These are phyloP conservation scores for Lactarius sanguifluus DNA, from an alignment of 768 basidiomycete genomes.

Conservation along the genomic window DNA sequence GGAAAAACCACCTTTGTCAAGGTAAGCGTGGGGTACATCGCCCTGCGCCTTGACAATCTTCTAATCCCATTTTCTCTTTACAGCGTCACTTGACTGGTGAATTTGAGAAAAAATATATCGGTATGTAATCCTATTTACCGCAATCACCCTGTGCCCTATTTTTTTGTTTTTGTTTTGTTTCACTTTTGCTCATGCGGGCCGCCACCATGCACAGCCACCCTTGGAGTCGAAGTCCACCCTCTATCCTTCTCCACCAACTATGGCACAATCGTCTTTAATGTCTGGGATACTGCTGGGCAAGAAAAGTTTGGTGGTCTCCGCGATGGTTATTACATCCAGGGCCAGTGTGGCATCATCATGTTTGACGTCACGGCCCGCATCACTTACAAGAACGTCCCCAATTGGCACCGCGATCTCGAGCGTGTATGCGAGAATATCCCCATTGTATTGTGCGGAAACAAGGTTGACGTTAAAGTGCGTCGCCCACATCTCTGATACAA, in stretches of 20 bases:
- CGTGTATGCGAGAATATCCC: constrained; percentile 99
- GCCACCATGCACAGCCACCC: constrained; percentile 66
- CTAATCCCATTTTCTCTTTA: constrained; percentile 48
- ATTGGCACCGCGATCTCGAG: constrained; percentile 99
- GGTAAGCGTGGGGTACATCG: constrained; percentile 46
- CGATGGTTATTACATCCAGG: constrained; percentile 95
- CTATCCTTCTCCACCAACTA: constrained; percentile 96
- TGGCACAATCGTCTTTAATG: constrained; percentile 98
- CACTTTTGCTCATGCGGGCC: constrained; percentile 25
- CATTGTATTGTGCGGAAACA: constrained; percentile 99
- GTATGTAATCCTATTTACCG: constrained; percentile 45
- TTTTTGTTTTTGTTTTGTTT: neutral
- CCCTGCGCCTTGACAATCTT: constrained; percentile 46
- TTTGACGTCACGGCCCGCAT: constrained; percentile 99
- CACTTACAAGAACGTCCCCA: constrained; percentile 99
- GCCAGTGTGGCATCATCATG: constrained; percentile 99
- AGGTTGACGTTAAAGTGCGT: constrained; percentile 97
- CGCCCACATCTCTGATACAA: neutral
- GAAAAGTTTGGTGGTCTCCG: constrained; percentile 99
- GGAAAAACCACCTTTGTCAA: constrained; percentile 99
- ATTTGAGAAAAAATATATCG: constrained; percentile 99
- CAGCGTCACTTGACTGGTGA: constrained; percentile 98
- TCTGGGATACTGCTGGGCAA: constrained; percentile 99
- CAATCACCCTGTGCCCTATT: constrained; percentile 5
- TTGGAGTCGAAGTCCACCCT: constrained; percentile 99